Evolutionary conservation across 2,329 filamentous ascomycete species (phyloP), one percentile per base, ranked within the genome.

Genomic region (Xylaria sp.): DNA sequence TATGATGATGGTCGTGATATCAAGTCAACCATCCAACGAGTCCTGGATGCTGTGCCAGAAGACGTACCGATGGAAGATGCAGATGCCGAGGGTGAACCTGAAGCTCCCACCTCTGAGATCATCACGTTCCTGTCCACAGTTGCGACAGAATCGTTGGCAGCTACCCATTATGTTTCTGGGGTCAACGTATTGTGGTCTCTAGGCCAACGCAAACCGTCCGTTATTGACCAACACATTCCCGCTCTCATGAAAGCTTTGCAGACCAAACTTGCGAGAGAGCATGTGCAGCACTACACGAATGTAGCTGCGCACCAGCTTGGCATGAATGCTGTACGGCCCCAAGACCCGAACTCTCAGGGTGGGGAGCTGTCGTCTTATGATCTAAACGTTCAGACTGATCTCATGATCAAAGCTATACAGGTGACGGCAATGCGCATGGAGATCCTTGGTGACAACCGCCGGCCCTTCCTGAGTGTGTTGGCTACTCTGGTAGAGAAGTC

Each of bases 401-500:
- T 99, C 39, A 96, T 97, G 73, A 87, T 97, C 67, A 97, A 97
- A 75, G 91, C 92, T 8, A 92, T 99, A 57, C 92, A 97, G 66
- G 87, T 97, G 53, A 90, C 96, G 19, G 91, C 94, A 1, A 82
- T 92, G 60, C 87, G 94, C 40, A 97, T 99, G 87, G 92, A 94
- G 65, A 88, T 89, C 37, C 82, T 99, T 11, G 92, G 91, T 1
- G 94, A 99, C 63, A 91, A 93, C 68, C 83, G 94, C 40, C 82
- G 95, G 42, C 93, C 94, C 0, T 99, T 97, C 76, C 82, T 99
- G 1, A 97, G 92, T 68, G 93, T 97, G 3, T 78, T 99, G 29
- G 94, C 94, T 4, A 94, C 92, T 17, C 80, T 99, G 19, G 93
- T 99, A 2, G 94, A 99, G 72, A 94, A 96, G 69, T 97, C 94